Conservation (phyloP, 345 rosid species). For the Lepidium sativum region DNA sequence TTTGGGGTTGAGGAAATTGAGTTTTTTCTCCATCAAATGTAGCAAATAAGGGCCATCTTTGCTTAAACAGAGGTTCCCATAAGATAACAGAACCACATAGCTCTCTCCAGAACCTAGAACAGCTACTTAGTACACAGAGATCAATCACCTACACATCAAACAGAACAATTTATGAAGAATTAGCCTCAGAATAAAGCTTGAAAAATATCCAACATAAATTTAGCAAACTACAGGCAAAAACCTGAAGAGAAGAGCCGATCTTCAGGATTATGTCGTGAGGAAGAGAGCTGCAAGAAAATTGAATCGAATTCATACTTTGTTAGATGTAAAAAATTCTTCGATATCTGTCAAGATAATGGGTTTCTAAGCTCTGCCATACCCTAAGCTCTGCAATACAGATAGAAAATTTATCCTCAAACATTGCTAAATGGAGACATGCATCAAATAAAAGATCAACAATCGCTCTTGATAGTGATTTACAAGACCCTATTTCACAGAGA, state of each 20-base stretch:
- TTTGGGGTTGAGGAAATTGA: neutral
- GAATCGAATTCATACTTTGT: slow-evolving; percentile 7
- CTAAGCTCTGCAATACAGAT: too few species aligned
- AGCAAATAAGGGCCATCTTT: slow-evolving; percentile 53
- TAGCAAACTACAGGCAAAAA: too few species aligned
- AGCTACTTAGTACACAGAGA: slow-evolving; percentile 54
- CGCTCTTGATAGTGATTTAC: too few species aligned
- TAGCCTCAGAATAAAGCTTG: neutral
- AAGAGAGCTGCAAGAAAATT: slow-evolving; percentile 21
- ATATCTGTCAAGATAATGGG: neutral
- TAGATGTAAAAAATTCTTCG: neutral
- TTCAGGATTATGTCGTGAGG: slow-evolving; percentile 55
- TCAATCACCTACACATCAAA: slow-evolving; percentile 37
- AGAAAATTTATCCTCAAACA: too few species aligned
- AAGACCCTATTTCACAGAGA: too few species aligned
- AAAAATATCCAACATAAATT: neutral
- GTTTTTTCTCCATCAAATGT: neutral
- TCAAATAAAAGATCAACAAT: too few species aligned
- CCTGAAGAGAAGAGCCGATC: slow-evolving; percentile 57
- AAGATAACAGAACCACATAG: slow-evolving; percentile 49
- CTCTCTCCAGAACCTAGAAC: slow-evolving; percentile 66
- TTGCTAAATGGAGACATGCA: too few species aligned
- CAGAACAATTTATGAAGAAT: neutral
- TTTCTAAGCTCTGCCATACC: too few species aligned
- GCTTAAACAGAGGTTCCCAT: slow-evolving; percentile 51